Evolutionary conservation across 1,284 basidiomycete genomes (phyloP).

Genomic region (Tilletia setariae): DNA sequence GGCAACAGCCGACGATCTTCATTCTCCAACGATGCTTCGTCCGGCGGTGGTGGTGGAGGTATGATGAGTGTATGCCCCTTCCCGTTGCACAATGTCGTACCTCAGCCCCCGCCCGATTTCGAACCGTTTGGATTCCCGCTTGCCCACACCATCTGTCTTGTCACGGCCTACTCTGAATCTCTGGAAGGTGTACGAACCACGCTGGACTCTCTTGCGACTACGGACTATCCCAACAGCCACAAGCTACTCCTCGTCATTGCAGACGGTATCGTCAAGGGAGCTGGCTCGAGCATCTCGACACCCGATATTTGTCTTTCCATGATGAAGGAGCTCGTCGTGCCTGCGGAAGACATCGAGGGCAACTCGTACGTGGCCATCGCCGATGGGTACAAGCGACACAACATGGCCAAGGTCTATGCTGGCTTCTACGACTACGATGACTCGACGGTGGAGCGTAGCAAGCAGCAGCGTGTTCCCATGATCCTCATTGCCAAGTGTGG

Average conservation of each 20-base stretch:
- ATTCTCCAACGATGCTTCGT: slow-evolving; percentile 32
- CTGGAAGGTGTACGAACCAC: slow-evolving; percentile 95
- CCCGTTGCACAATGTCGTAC: slow-evolving; percentile 82
- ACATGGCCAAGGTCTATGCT: slow-evolving; percentile 98
- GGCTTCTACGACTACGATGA: slow-evolving; percentile 97
- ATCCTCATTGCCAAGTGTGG: slow-evolving; percentile 80
- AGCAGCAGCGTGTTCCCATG: slow-evolving; percentile 95
- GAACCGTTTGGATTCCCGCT: slow-evolving; percentile 96
- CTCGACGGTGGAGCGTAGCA: slow-evolving; percentile 81
- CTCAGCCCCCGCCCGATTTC: slow-evolving; percentile 84
- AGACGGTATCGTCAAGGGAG: slow-evolving; percentile 96
- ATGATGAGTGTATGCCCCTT: slow-evolving; percentile 64
- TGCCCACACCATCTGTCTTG: slow-evolving; percentile 88
- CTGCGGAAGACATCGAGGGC: slow-evolving; percentile 79
- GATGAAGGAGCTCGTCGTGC: slow-evolving; percentile 95
- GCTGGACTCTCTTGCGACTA: slow-evolving; percentile 93
- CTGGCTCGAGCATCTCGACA: slow-evolving; percentile 52
- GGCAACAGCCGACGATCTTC: slow-evolving; percentile 36
- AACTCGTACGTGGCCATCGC: slow-evolving; percentile 98
- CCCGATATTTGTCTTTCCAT: slow-evolving; percentile 92
- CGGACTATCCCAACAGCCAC: slow-evolving; percentile 97
- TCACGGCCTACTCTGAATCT: slow-evolving; percentile 97
- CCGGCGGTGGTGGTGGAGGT: slow-evolving; percentile 27
- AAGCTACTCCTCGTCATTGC: slow-evolving; percentile 93
- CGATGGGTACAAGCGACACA: slow-evolving; percentile 97